These are phyloP conservation scores for Tricholoma flavovirens DNA, from an alignment of 768 basidiomycete genomes.

Conservation along the genomic window DNA sequence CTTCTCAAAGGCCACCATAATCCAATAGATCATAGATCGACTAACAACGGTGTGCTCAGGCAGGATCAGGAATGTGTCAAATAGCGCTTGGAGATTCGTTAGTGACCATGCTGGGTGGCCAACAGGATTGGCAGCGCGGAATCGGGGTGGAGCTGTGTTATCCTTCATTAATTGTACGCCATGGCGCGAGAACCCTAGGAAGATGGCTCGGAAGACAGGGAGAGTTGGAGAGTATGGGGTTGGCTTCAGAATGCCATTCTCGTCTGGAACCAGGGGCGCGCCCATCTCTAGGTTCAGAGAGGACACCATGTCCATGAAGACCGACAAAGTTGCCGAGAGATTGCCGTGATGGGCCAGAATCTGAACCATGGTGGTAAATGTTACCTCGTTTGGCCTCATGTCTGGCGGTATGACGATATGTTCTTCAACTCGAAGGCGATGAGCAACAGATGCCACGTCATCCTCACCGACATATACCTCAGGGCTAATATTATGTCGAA, in stretches of 20 bases:
- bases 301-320: constrained; percentile 66
- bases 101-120: constrained; percentile 47
- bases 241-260: constrained; percentile 21
- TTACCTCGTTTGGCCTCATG: constrained; percentile 55
- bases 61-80: constrained; percentile 57
- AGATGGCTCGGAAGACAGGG: constrained; percentile 62
- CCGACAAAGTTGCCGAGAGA: constrained; percentile 44
- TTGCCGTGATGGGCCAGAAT: constrained; percentile 66
- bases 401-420: constrained; percentile 36
- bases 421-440: constrained; percentile 38
- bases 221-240: constrained; percentile 37
- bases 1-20: constrained; percentile 58
- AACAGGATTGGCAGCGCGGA: constrained; percentile 2
- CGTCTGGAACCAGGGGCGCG: constrained; percentile 21
- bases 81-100: constrained; percentile 49
- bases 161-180: constrained; percentile 28
- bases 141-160: constrained; percentile 1
- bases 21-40: constrained; percentile 53
- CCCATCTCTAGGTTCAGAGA: constrained; percentile 34
- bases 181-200: constrained; percentile 68
- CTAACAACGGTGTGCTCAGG: constrained; percentile 39
- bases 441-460: constrained; percentile 28
- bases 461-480: constrained; percentile 27
- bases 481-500: constrained; percentile 48
- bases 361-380: constrained; percentile 68